These are phyloP conservation scores for Copromyces sp. DNA, from an alignment of 495 filamentous ascomycete genomes.

Conservation along the genomic window DNA sequence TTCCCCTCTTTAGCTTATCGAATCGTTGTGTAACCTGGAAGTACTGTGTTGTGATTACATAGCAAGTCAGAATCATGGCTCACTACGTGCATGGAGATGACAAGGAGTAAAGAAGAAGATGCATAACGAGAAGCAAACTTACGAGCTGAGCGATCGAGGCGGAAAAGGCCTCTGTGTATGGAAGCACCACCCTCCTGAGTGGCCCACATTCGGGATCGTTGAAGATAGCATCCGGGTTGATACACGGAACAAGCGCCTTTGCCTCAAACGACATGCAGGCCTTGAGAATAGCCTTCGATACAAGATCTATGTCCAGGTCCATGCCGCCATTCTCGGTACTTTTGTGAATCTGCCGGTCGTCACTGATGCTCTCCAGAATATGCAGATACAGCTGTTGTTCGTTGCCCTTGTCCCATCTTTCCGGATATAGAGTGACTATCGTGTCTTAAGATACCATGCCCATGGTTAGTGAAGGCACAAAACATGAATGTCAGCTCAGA, in stretches of 20 bases:
- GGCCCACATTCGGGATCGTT: not conserved
- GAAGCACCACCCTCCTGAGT: not conserved
- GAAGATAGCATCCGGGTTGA: not conserved
- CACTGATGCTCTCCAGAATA: not conserved
- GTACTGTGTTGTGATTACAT: not conserved
- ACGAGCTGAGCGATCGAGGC: slow-evolving; percentile 5
- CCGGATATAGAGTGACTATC: slow-evolving; percentile 4
- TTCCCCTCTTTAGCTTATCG: not conserved
- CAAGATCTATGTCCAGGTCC: not conserved
- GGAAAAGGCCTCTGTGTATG: slow-evolving; percentile 2
- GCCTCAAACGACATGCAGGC: slow-evolving; percentile 2
- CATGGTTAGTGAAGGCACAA: not conserved
- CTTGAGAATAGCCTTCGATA: not conserved
- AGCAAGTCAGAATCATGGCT: not conserved
- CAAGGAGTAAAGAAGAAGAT: not conserved
- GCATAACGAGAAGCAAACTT: not conserved
- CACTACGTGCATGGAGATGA: not conserved
- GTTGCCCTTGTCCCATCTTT: not conserved
- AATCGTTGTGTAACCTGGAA: slow-evolving; percentile 4
- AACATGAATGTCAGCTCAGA: not conserved
- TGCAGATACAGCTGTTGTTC: not conserved
- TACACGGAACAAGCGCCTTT: not conserved
- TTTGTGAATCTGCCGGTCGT: not conserved
- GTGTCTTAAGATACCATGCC: not conserved
- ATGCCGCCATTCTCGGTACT: not conserved